These are phyloP conservation scores for Inga laurina DNA, from an alignment of 306 rosid genomes.

Conservation along the genomic window DNA sequence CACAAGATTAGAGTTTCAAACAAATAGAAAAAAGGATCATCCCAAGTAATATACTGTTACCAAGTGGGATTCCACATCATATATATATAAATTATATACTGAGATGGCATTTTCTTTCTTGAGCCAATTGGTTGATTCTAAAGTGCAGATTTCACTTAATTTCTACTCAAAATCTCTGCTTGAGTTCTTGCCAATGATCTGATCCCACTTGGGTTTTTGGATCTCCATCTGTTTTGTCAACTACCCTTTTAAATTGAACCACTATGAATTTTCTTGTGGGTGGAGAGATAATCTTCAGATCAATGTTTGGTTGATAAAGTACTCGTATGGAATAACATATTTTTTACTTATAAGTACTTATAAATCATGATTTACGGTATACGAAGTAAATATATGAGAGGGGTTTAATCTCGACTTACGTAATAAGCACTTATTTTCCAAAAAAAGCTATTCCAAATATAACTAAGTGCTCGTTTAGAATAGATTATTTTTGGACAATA, in stretches of 20 bases:
- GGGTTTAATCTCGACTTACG: no score
- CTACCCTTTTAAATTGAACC: not conserved
- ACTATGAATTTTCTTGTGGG: not conserved
- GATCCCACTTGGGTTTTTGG: not conserved
- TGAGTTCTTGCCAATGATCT: not conserved
- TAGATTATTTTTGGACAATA: no score
- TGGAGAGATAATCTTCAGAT: not conserved
- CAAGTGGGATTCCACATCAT: constrained; percentile 14
- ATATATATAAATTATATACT: not conserved
- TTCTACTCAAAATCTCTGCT: not conserved
- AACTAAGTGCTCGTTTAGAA: no score
- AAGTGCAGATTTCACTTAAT: constrained; percentile 16
- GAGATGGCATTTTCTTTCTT: constrained; percentile 21
- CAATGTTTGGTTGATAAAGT: not conserved
- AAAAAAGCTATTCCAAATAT: no score
- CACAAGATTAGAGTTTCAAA: not conserved
- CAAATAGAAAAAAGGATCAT: not conserved
- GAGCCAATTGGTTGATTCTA: constrained; percentile 14
- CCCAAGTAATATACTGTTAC: not conserved
- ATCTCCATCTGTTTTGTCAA: not conserved
- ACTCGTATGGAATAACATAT: no score
- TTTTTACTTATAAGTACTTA: no score
- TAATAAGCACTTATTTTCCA: no score
- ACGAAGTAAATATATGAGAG: no score
- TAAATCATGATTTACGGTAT: no score